Base-by-base conservation (phyloP, 305 asterid genomes). In the Rubia peregrina region DNA sequence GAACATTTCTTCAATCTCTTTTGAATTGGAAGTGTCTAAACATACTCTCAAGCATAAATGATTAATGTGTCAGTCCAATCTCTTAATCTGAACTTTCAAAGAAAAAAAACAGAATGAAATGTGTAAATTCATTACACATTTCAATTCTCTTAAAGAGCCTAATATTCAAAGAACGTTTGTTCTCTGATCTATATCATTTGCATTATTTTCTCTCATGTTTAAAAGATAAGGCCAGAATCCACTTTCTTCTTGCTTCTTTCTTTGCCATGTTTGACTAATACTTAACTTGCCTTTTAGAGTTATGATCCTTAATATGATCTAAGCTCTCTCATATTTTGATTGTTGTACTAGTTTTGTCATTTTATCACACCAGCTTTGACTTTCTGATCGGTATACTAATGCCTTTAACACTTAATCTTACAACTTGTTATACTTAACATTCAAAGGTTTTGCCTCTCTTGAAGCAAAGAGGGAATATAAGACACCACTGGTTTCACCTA, bases 401-500 rank as follows among this genome's bases (percentile, higher is more conserved):
- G 22, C n/a, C 43, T 48, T 68, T 49, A 1, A 22, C 51, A 30
- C 43, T 48, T 59, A 13, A 51, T 26, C 10, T 26, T 19, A 53
- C 42, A 49, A 41, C 38, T 63, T 71, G 70, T 72, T 81, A 61
- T 36, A 86, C 90, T 92, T 87, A 83, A 86, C 85, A 9, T 64
- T 60, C 63, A 74, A 84, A 92, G 98, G 98, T 78, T 80, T 79
- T 83, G 92, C 97, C 73, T 84, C 98, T 78, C 79, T 84, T 51
- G 98, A 90, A 91, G 98, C 98, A 67, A 92, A 87, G 76, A 81
- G 89, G 78, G 76, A 85, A 63, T 92, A 90, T 81, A 85, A 78
- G 80, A 86, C 86, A 68, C 98, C 98, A 53, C 81, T 94, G 68
- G 66, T 73, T 71, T 74, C 80, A 71, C 83, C 89, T 65, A 73